These are phyloP conservation scores for Fonsecaea pugnacius DNA, from an alignment of 2,329 filamentous ascomycete species.

Conservation along the genomic window DNA sequence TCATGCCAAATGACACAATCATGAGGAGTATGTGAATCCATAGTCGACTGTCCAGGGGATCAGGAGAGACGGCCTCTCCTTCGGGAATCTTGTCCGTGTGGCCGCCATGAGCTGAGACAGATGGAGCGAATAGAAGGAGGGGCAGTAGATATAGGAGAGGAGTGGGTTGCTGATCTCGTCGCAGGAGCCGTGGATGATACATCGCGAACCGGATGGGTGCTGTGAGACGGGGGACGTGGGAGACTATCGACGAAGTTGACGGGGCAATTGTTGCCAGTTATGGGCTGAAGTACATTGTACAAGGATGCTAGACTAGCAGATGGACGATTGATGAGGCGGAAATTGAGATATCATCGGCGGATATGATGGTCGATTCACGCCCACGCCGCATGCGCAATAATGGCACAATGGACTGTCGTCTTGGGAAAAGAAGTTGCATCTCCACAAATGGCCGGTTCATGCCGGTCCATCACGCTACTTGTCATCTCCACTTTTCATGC, in stretches of 20 bases:
- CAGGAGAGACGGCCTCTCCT: conserved; percentile 69
- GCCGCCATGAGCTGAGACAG: conserved; percentile 56
- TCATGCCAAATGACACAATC: conserved; percentile 82
- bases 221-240: neutral
- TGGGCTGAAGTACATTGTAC: conserved; percentile 20
- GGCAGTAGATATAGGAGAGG: conserved; percentile 24
- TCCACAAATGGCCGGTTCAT: neutral
- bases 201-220: conserved; percentile 22
- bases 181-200: conserved; percentile 17
- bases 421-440: neutral
- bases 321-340: neutral
- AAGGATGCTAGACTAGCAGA: neutral
- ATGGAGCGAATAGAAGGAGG: conserved; percentile 40
- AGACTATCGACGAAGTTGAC: neutral
- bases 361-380: neutral
- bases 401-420: neutral
- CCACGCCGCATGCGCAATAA: neutral
- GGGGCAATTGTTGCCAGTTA: conserved; percentile 14
- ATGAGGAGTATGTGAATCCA: conserved; percentile 94
- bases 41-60: conserved; percentile 81
- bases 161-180: conserved; percentile 6
- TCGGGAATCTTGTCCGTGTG: conserved; percentile 66
- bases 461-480: neutral
- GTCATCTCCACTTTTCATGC: neutral
- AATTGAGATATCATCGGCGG: neutral